phyloP scores from a whole-genome alignment of 176 grass and related monocot genomes.

The Microstegium vimineum region DNA sequence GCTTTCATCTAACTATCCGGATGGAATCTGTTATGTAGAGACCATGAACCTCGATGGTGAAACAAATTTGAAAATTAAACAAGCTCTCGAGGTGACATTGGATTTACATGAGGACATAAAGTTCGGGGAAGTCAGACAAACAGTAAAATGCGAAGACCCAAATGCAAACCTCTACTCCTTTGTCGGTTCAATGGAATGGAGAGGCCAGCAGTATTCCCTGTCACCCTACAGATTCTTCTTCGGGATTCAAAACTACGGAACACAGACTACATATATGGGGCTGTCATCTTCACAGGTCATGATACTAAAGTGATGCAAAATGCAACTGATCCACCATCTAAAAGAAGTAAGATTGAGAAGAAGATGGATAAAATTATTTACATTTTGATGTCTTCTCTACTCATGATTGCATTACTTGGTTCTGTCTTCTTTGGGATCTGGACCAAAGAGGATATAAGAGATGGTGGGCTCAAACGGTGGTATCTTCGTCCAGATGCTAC shows the following conservation, averaged over 20 bases:
- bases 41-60: constrained; percentile 98
- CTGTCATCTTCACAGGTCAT: constrained; percentile 90
- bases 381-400: constrained; percentile 59
- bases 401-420: constrained; percentile 68
- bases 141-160: constrained; percentile 87
- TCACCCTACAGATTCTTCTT: constrained; percentile 88
- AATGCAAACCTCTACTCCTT: constrained; percentile 96
- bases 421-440: constrained; percentile 88
- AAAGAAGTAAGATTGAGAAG: constrained; percentile 92
- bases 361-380: constrained; percentile 97
- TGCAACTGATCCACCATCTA: constrained; percentile 85
- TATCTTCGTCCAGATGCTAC: constrained; percentile 79
- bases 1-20: constrained; percentile 90
- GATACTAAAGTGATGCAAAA: constrained; percentile 99
- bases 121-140: constrained; percentile 52
- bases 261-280: constrained; percentile 87
- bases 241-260: constrained; percentile 95
- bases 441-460: constrained; percentile 70
- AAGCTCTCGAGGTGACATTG: constrained; percentile 71
- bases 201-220: constrained; percentile 43
- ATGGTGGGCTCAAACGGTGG: constrained; percentile 68
- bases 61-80: constrained; percentile 98
- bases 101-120: constrained; percentile 59
- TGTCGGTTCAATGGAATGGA: constrained; percentile 79
- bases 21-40: constrained; percentile 98